A percentile compares a stretch with the other conserved stretches of the same genome.
Evolutionary conservation across 176 grass and related monocot genomes (phyloP).

Genomic region (Musa schizocarpa): DNA sequence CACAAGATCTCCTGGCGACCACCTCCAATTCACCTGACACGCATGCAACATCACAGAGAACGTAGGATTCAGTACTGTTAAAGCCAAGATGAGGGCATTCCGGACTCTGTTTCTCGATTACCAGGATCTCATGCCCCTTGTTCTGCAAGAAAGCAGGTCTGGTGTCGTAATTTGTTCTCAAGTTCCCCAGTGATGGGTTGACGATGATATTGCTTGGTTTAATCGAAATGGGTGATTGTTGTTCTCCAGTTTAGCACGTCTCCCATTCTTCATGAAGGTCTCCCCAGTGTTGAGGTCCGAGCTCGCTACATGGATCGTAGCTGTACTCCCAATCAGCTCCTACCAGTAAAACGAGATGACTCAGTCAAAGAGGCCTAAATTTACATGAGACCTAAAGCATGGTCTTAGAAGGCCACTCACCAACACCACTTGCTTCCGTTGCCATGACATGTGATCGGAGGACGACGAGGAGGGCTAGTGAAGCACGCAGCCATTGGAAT

Average conservation of each 20-base stretch:
- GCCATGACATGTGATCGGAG: no score
- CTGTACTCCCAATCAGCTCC: neutral
- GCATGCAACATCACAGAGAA: no score
- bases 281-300: neutral
- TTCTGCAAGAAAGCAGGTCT: neutral
- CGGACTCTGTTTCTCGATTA: neutral
- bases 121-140: slow-evolving; percentile 5
- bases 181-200: neutral
- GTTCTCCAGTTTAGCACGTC: neutral
- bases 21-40: slow-evolving; percentile 15
- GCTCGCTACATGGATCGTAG: neutral
- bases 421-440: no score
- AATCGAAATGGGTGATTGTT: slow-evolving; percentile 8
- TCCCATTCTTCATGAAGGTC: neutral
- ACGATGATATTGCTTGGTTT: neutral
- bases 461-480: no score
- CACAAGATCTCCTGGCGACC: neutral
- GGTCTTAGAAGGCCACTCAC: no score
- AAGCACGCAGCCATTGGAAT: no score
- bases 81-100: no score
- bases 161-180: neutral
- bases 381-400: no score
- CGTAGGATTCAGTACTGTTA: neutral
- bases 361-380: no score
- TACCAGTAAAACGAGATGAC: neutral